Evolutionary conservation across 306 rosid species (phyloP), one percentile per base, ranked within the genome.

Genomic region (Quercus glauca): DNA sequence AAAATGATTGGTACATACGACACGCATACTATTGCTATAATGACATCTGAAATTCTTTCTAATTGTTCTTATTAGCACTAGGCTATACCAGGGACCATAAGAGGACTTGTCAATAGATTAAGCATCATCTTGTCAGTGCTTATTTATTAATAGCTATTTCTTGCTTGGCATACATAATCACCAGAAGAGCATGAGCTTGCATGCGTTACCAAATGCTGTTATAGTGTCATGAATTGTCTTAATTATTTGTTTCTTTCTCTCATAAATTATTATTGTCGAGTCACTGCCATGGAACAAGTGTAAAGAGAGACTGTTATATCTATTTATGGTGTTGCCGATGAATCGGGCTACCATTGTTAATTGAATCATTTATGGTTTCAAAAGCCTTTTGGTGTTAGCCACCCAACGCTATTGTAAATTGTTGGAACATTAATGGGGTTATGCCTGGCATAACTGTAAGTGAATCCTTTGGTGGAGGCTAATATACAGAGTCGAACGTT

Each of bases 1-100:
- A n/a, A 35, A 68, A 68, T 68, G 72, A 68, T 68, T 68, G 72
- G 72, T 15, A 68, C 72, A 68, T 68, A 68, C 17, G 26, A 35
- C 72, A 68, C n/a, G n/a, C 72, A 68, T 9, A 68, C 52, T 33
- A n/a, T 35, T 37, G 53, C 72, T 35, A 35, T 68, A 33, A 68
- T 68, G 45, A 68, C 53, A 68, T 35, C 18, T 4, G 52, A 68
- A 68, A 10, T 9, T 19, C 72, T 68, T 68, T 19, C 72, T 67
- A 35, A 19, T 19, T 41, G 45, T 41, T 67, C 13, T 33, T 68
- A 25, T 64, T 26, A 58, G 11, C 23, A 58, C 64, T 11, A 21
- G 29, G 28, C 28, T 21, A 21, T 4, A 41, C 45, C 65, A 49
- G 53, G 53, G 53, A 49, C 53, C 53, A 3, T 49, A 49, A 11